Evolutionary conservation across 2,329 filamentous ascomycete species (phyloP).

Genomic region (Dactylellina cionopaga): DNA sequence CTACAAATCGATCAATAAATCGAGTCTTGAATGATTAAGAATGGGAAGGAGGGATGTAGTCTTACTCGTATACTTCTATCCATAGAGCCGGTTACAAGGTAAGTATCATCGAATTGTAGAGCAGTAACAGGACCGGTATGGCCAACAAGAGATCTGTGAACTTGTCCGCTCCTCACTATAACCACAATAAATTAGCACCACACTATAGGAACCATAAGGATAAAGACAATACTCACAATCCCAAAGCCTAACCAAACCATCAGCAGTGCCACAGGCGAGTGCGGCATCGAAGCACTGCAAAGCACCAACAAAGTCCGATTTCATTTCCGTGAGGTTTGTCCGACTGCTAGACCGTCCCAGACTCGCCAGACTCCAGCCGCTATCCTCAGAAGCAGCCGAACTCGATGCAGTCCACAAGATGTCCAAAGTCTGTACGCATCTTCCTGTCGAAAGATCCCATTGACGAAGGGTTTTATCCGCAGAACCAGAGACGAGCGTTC

Average conservation of each 20-base stretch:
- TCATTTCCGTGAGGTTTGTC: constrained; percentile 70
- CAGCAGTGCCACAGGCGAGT: constrained; percentile 92
- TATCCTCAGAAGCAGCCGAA: constrained; percentile 70
- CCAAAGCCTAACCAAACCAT: constrained; percentile 97
- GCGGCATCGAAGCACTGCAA: constrained; percentile 96
- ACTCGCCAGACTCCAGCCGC: constrained; percentile 67
- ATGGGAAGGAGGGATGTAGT: constrained; percentile 54
- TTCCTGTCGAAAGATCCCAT: constrained; percentile 97
- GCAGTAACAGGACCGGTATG: constrained; percentile 95
- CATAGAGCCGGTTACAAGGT: constrained; percentile 89
- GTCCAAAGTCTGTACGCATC: constrained; percentile 95
- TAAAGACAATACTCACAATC: constrained; percentile 66
- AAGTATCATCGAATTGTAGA: constrained; percentile 94
- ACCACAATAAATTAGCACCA: constrained; percentile 1
- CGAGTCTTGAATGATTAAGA: constrained; percentile 8
- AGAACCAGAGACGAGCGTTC: constrained; percentile 92
- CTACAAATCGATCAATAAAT: constrained; percentile 64
- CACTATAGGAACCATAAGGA: neutral
- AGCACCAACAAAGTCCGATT: constrained; percentile 91
- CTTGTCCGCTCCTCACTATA: constrained; percentile 83
- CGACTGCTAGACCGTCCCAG: constrained; percentile 66
- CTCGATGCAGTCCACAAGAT: constrained; percentile 96
- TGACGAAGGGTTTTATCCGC: constrained; percentile 97
- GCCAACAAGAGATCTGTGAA: constrained; percentile 93
- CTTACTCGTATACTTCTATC: constrained; percentile 94